These are phyloP conservation scores for Cyberlindnera japonica DNA, from an alignment of 805 yeast genomes.

Conservation along the genomic window DNA sequence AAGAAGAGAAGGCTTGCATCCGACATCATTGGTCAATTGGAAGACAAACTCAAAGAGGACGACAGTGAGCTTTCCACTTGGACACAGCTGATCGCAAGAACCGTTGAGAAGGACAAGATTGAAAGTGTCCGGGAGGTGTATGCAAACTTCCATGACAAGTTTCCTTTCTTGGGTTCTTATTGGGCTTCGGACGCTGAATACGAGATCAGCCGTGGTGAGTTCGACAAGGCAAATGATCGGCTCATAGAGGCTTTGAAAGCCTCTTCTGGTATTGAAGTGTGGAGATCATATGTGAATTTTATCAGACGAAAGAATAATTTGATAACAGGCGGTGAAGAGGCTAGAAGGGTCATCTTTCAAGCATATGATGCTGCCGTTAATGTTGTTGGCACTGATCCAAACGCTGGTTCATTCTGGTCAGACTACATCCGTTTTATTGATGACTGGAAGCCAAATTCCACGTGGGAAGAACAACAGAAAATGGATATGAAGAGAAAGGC, in stretches of 20 bases:
- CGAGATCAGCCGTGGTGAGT: slow-evolving; percentile 62
- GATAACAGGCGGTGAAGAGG: slow-evolving; percentile 78
- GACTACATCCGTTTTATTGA: slow-evolving; percentile 79
- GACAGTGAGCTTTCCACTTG: slow-evolving; percentile 55
- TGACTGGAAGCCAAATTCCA: slow-evolving; percentile 70
- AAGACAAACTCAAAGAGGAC: slow-evolving; percentile 48
- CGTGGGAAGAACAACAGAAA: slow-evolving; percentile 84
- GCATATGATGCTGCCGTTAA: slow-evolving; percentile 82
- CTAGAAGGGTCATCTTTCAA: slow-evolving; percentile 65
- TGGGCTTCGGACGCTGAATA: slow-evolving; percentile 73
- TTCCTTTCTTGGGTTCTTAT: slow-evolving; percentile 64
- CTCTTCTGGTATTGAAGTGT: slow-evolving; percentile 62
- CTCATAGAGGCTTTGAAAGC: slow-evolving; percentile 61
- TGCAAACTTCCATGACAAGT: slow-evolving; percentile 56
- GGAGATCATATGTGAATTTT: slow-evolving; percentile 74
- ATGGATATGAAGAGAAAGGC: slow-evolving; percentile 71
- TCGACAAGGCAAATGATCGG: slow-evolving; percentile 58
- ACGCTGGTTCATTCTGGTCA: slow-evolving; percentile 70
- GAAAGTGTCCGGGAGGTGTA: slow-evolving; percentile 57
- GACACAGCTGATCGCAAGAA: slow-evolving; percentile 47
- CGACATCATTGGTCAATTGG: slow-evolving; percentile 57
- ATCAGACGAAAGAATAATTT: slow-evolving; percentile 65
- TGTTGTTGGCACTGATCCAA: slow-evolving; percentile 74
- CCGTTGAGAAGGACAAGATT: slow-evolving; percentile 50
- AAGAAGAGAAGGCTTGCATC: slow-evolving; percentile 25